Conservation (phyloP, 2,329 filamentous ascomycete species). For the Cercospora zeina region DNA sequence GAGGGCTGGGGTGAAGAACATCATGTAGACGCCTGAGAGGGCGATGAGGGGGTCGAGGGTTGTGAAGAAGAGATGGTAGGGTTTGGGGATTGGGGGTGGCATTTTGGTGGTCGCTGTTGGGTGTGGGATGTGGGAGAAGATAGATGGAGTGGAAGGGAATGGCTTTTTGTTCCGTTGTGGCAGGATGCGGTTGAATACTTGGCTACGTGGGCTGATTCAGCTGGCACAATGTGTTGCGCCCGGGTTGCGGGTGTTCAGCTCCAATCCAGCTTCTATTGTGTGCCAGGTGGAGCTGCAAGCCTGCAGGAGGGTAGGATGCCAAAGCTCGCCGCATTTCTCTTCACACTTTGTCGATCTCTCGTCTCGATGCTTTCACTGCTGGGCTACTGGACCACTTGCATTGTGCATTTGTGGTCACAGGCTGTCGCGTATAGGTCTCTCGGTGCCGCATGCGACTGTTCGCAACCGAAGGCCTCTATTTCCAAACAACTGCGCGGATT, state of each 20-base stretch:
- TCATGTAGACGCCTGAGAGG: constrained; percentile 23
- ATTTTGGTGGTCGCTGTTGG: not conserved
- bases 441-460: too few relatives aligned
- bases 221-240: not conserved
- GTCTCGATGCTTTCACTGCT: too few relatives aligned
- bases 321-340: not conserved
- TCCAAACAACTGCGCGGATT: too few relatives aligned
- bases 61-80: constrained; percentile 27
- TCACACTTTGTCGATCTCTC: too few relatives aligned
- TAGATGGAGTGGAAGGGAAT: not conserved
- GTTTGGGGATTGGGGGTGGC: not conserved
- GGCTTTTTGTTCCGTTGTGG: not conserved
- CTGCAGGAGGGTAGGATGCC: not conserved
- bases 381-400: too few relatives aligned
- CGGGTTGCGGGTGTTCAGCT: not conserved
- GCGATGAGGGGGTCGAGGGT: constrained; percentile 24
- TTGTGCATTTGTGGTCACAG: too few relatives aligned
- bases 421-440: too few relatives aligned
- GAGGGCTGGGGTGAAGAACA: constrained; percentile 20
- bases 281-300: not conserved
- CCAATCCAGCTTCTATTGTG: not conserved
- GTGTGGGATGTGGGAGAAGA: not conserved
- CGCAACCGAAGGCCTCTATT: too few relatives aligned
- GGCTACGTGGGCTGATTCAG: not conserved
- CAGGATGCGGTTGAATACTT: not conserved